Conservation (phyloP, 2,329 filamentous ascomycete species). For the Ophiostoma pallidulum region DNA sequence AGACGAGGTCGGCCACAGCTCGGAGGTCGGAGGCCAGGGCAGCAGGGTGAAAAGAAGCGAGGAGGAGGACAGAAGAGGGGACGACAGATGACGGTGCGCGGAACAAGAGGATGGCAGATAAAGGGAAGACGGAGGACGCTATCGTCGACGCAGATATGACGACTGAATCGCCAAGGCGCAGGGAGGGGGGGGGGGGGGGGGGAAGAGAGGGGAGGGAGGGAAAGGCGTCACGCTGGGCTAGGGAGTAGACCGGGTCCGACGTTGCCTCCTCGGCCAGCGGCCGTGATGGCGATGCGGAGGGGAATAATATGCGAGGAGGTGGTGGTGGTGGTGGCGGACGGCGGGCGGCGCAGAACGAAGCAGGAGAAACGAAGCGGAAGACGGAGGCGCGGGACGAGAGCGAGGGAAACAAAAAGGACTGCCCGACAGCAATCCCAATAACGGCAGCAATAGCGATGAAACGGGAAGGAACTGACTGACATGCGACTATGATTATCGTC, state of each 20-base stretch:
- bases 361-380: not conserved
- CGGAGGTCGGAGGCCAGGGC: no score
- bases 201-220: not conserved
- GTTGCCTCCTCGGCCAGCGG: not conserved
- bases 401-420: not conserved
- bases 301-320: not conserved
- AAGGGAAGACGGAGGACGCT: no score
- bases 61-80: not conserved
- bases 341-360: not conserved
- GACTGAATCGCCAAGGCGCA: no score
- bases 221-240: no score
- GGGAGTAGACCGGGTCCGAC: not conserved
- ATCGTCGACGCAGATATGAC: no score
- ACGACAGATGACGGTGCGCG: not conserved
- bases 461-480: not conserved
- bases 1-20: no score
- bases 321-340: no score
- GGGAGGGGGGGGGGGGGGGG: not conserved
- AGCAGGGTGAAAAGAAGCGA: not conserved
- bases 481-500: not conserved
- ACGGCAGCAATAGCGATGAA: no score
- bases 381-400: no score
- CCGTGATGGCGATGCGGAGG: slow-evolving; percentile 1
- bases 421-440: no score
- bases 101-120: not conserved